Base-by-base conservation (phyloP, 495 filamentous ascomycete genomes). In the Poronia punctata region DNA sequence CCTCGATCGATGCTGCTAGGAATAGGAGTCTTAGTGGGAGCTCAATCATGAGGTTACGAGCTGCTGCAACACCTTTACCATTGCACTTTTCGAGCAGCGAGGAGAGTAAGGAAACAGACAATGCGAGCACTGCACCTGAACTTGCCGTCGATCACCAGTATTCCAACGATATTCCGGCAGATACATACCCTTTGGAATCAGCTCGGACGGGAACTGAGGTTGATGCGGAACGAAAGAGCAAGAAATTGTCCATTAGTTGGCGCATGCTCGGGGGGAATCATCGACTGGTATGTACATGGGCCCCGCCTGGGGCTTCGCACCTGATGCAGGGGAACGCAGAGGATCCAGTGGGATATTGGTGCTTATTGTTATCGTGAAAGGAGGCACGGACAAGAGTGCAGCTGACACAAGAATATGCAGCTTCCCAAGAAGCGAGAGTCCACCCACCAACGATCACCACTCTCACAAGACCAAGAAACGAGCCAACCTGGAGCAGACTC, bases 231-330 rank as follows among this genome's bases (percentile, higher is more conserved):
- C 30, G 15, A 0, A 55, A 49, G 26, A 16, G 35, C 21, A 59
- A 50, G 35, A 53, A 40, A 31, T 56, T 49, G 10, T 38, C 56
- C 27, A 44, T 59, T 1, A 40, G 38, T 16, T 46, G 49, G 30
- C 47, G 27, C 11, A 38, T 59, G 14, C 43, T 55, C 17, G 34
- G 38, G 6, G 40, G n/a, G n/a, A n/a, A 50, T 10, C 41, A 40
- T 21, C 51, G 45, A 37, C 37, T 39, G 20, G 55, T 55, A 43
- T 21, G 54, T 38, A n/a, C 4, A 32, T 11, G 3, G 6, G 10
- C 18, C 23, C n/a, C 15, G 26, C 25, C n/a, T n/a, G n/a, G n/a
- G n/a, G n/a, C n/a, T n/a, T n/a, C n/a, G n/a, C n/a, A n/a, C n/a
- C n/a, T n/a, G n/a, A n/a, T n/a, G n/a, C n/a, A n/a, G n/a, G n/a